phyloP scores from a whole-genome alignment of 73 alveolate species.

The Symbiodinium pilosum region DNA sequence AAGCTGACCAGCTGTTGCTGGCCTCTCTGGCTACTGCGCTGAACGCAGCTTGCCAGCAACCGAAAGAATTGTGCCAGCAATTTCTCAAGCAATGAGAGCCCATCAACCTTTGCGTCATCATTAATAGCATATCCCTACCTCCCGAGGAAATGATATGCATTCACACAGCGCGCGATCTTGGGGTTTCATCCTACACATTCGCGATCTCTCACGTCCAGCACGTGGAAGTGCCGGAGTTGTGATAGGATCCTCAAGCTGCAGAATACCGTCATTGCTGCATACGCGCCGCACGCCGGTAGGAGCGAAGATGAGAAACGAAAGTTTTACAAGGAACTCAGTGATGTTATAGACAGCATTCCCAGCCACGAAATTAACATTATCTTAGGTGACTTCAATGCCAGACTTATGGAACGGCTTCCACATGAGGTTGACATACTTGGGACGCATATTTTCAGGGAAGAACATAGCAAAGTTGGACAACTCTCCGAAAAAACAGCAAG shows the following conservation, averaged over 20 bases:
- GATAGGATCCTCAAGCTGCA: too few species aligned
- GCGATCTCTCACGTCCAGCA: too few species aligned
- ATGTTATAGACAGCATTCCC: background rate
- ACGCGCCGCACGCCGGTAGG: background rate
- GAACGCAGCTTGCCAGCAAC: background rate
- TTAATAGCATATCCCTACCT: too few species aligned
- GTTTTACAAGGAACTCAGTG: background rate
- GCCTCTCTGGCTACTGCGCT: slow-evolving; percentile 72
- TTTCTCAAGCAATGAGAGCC: too few species aligned
- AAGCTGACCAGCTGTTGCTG: slow-evolving; percentile 67
- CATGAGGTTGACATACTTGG: background rate
- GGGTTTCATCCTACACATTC: too few species aligned
- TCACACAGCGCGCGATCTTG: too few species aligned
- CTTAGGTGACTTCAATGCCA: background rate
- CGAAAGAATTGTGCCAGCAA: too few species aligned
- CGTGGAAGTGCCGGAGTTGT: too few species aligned
- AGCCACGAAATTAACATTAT: background rate
- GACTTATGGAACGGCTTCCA: slow-evolving; percentile 1
- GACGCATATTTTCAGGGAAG: background rate
- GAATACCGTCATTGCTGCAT: background rate
- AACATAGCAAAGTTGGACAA: background rate
- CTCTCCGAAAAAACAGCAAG: background rate
- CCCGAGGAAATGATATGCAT: too few species aligned
- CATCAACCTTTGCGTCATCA: too few species aligned
- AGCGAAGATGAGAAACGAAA: background rate